phyloP scores from a whole-genome alignment of 495 filamentous ascomycete genomes.

The Pseudevernia furfuracea region DNA sequence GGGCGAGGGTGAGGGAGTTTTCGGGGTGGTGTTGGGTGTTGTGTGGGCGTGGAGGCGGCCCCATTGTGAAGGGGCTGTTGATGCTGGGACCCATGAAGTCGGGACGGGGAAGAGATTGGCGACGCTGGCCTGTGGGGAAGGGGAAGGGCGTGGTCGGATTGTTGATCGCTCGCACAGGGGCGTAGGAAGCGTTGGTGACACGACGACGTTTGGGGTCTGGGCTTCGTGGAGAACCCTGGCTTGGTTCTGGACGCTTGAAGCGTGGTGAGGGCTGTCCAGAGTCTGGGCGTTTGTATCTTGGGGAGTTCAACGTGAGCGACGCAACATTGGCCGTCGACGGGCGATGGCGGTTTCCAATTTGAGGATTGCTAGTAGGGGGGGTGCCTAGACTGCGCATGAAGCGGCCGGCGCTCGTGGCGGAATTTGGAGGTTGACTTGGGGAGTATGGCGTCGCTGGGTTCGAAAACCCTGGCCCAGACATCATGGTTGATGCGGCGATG shows the following conservation, averaged over 20 bases:
- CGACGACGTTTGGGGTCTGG: slow-evolving; percentile 23
- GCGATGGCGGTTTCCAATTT: slow-evolving; percentile 10
- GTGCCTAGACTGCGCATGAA: slow-evolving; percentile 21
- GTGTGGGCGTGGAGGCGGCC: slow-evolving; percentile 33
- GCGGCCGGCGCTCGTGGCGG: slow-evolving; percentile 19
- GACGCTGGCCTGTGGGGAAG: slow-evolving; percentile 20
- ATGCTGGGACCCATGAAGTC: slow-evolving; percentile 24
- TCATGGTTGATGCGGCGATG: slow-evolving; percentile 24
- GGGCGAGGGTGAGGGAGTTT: slow-evolving; percentile 49
- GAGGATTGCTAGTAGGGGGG: slow-evolving; percentile 13
- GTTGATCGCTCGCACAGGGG: slow-evolving; percentile 16
- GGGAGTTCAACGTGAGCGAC: slow-evolving; percentile 10
- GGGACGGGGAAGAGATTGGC: slow-evolving; percentile 26
- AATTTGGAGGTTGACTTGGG: slow-evolving; percentile 12
- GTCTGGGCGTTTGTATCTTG: slow-evolving; percentile 14
- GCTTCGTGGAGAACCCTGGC: slow-evolving; percentile 14
- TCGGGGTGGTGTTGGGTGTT: slow-evolving; percentile 31
- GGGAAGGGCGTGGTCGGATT: slow-evolving; percentile 24
- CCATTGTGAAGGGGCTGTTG: slow-evolving; percentile 31
- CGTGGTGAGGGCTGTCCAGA: slow-evolving; percentile 18
- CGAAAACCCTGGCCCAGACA: slow-evolving; percentile 9
- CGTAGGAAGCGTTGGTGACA: slow-evolving; percentile 11
- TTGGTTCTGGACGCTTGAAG: slow-evolving; percentile 16
- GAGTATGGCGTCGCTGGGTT: slow-evolving; percentile 40
- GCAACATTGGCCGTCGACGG: slow-evolving; percentile 11